Base-by-base conservation (phyloP, 1,139 yeast species). In the Yamadazyma sp. region DNA sequence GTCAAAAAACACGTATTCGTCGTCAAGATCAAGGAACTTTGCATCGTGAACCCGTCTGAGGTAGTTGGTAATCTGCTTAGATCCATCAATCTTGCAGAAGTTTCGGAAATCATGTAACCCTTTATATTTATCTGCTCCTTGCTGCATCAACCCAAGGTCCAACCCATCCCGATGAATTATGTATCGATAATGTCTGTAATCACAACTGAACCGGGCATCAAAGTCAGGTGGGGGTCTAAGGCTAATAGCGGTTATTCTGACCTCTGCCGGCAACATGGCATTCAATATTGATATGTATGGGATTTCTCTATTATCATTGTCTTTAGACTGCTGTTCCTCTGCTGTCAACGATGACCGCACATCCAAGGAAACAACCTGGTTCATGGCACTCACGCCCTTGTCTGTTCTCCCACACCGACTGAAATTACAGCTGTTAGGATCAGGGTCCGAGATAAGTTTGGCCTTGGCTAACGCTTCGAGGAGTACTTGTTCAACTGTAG, bases 331-430 rank as follows among this genome's bases (percentile, higher is more conserved):
- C 48, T 88, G 91, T 38, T 88, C 86, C 34, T 66, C 73, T 1
- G 61, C 56, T 0, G 75, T 54, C 36, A 92, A 61, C 23, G 73
- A 68, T 0, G 97, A 87, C 47, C 99, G 71, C 17, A 92, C 83
- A 17, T 72, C 66, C 31, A 92, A 66, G 0, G 96, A 82, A 10
- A 92, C 83, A 6, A 92, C 98, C 61, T 92, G 99, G 52, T 88
- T 87, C 83, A 92, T 79, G 0, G 99, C 98, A 64, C 96, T 87
- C 5, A 92, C 99, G 11, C 98, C 98, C 51, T 81, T 83, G 55
- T 92, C 99, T 0, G 99, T 92, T 53, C 99, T 72, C 0, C 99
- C 99, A 64, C 98, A 94, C 46, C 98, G 69, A 49, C 95, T 85
- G 59, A 91, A 91, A 12, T 75, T 67, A 41, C 85, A 79, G 38